Percentiles rank a stretch among this genome's conserved stretches.
phyloP scores from a whole-genome alignment of 164 flowering plant species.

The Protea cynaroides region DNA sequence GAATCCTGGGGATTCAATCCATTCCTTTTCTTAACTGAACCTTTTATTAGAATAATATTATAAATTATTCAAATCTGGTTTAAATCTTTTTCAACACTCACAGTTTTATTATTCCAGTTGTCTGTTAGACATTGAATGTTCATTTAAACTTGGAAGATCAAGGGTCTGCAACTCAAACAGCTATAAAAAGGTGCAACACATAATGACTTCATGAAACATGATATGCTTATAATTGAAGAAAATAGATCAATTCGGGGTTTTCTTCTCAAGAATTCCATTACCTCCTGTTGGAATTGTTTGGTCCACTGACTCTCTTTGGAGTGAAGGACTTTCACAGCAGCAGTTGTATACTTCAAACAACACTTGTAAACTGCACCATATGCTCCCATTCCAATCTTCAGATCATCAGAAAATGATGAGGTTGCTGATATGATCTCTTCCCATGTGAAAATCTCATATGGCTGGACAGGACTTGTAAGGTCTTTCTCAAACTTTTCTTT shows the following conservation, averaged over 20 bases:
- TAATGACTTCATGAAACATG: too few relatives aligned
- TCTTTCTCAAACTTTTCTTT: conserved; percentile 53
- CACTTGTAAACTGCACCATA: conserved; percentile 80
- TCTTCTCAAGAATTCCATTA: conserved; percentile 12
- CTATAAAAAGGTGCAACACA: too few relatives aligned
- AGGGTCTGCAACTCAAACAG: too few relatives aligned
- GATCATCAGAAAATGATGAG: conserved; percentile 65
- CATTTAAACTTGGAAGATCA: too few relatives aligned
- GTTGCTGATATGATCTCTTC: conserved; percentile 76
- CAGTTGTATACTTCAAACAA: conserved; percentile 57
- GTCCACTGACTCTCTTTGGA: conserved; percentile 33
- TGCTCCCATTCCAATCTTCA: conserved; percentile 69
- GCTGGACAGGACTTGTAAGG: conserved; percentile 29
- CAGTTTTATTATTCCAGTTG: too few relatives aligned
- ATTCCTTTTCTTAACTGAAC: too few relatives aligned
- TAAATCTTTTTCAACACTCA: too few relatives aligned
- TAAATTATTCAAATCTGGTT: too few relatives aligned
- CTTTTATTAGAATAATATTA: too few relatives aligned
- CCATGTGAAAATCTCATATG: conserved; percentile 59
- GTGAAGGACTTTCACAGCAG: conserved; percentile 79
- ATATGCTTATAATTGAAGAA: conserved; percentile 2
- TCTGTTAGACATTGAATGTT: too few relatives aligned
- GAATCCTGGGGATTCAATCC: too few relatives aligned
- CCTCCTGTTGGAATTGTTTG: conserved; percentile 86
- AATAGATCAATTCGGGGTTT: not conserved